Conservation (phyloP, 441 rosid species). For the Populus hybrid region DNA sequence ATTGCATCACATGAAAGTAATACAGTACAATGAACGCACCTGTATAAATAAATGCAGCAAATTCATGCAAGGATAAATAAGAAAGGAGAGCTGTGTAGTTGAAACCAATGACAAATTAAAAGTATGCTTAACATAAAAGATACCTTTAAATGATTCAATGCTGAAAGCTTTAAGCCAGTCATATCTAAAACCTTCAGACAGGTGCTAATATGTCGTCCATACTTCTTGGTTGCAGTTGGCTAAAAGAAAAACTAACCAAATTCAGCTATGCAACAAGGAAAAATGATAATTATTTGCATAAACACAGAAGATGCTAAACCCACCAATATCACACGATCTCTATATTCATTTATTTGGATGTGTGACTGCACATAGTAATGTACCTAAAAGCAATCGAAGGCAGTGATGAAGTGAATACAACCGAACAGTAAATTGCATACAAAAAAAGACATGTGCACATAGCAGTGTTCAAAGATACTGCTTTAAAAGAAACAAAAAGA, state of each 20-base stretch:
- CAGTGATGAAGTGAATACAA: not conserved
- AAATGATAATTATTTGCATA: not conserved
- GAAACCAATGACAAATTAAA: not conserved
- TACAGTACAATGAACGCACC: too few relatives aligned
- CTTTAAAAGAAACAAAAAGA: too few relatives aligned
- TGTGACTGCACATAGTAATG: slow-evolving; percentile 88
- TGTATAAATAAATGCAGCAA: too few relatives aligned
- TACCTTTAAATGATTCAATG: slow-evolving; percentile 86
- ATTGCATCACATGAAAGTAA: too few relatives aligned
- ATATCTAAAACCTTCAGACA: slow-evolving; percentile 87
- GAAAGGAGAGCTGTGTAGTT: too few relatives aligned
- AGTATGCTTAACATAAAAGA: not conserved
- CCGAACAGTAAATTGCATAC: not conserved
- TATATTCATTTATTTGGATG: slow-evolving; percentile 90
- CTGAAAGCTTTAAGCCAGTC: slow-evolving; percentile 87
- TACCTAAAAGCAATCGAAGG: slow-evolving; percentile 40
- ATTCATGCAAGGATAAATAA: too few relatives aligned
- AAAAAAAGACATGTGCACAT: not conserved
- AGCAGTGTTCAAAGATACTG: not conserved
- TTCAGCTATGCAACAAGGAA: slow-evolving; percentile 15
- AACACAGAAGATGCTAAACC: slow-evolving; percentile 24
- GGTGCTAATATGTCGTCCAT: slow-evolving; percentile 74
- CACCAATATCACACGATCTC: slow-evolving; percentile 85
- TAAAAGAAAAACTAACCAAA: slow-evolving; percentile 29
- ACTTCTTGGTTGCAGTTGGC: slow-evolving; percentile 76